Evolutionary conservation across 139 green algal genomes (phyloP), one percentile per base, ranked within the genome.

Genomic region (Coccomyxa sp.): DNA sequence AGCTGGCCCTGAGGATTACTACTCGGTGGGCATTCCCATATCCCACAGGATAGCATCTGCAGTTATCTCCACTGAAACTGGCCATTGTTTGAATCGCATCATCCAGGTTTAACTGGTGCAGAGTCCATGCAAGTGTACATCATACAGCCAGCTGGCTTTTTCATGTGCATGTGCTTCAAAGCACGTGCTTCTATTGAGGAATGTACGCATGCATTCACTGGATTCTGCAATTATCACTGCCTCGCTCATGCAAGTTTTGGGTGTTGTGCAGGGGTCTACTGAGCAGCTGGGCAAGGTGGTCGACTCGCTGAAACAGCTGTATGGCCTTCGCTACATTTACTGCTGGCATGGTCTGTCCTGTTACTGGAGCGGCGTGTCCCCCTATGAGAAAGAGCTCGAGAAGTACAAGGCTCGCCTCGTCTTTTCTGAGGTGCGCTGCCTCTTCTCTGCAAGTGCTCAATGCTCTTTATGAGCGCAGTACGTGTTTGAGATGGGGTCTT

Each of bases 281-380:
- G 92, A 91, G 76, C 84, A 93, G 81, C 86, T 98, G 78, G 74
- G 80, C 14, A 85, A 78, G 0, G 92, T 98, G 30, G 92, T 98
- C 58, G 32, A 76, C 0, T 76, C 92, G 85, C 86, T 98, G 32
- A 82, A 74, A 21, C 79, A 60, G 77, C 86, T 76, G n/a, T 93
- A 90, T 57, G 89, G 85, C 57, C 84, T 98, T 66, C 38, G 88
- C 10, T 94, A 93, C 82, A 82, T 99, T 30, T 98, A 98, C 91
- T 97, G 94, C 88, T 99, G 96, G 96, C 96, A 99, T 82, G 95
- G 93, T 23, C 88, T 99, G 86, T 92, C 94, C 4, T 96, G 94
- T 21, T 99, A 99, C 89, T 99, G 96, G 96, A 92, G 89, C 15
- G 95, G 95, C n/a, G 58, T 84, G 13, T 32, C 27, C 16, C 71